phyloP scores from a whole-genome alignment of 768 basidiomycete species.

The Collybia nuda region DNA sequence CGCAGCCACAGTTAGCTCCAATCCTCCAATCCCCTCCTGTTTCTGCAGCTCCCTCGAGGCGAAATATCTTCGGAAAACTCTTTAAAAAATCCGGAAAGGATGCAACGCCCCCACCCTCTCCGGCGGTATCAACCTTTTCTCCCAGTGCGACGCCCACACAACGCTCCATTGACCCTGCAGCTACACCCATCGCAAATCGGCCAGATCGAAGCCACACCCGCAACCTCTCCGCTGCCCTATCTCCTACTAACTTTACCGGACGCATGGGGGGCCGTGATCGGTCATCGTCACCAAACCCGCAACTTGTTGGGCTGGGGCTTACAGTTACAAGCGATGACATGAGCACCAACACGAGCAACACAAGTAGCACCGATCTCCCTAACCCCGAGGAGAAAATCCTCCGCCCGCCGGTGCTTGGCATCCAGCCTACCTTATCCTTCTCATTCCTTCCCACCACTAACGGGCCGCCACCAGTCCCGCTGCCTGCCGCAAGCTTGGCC shows the following conservation, averaged over 20 bases:
- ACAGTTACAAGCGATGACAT: slow-evolving; percentile 8
- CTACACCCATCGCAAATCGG: slow-evolving; percentile 10
- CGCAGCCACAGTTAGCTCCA: slow-evolving; percentile 3
- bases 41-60: slow-evolving; percentile 27
- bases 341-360: slow-evolving; percentile 3
- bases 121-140: slow-evolving; percentile 24
- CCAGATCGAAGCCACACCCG: slow-evolving; percentile 12
- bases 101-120: slow-evolving; percentile 24
- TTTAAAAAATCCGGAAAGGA: slow-evolving; percentile 53
- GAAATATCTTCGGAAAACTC: slow-evolving; percentile 69
- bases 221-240: slow-evolving; percentile 10
- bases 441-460: slow-evolving; percentile 25
- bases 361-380: background rate
- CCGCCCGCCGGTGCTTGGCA: slow-evolving; percentile 55
- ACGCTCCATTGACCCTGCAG: slow-evolving; percentile 6
- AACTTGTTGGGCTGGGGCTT: slow-evolving; percentile 11
- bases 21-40: slow-evolving; percentile 6
- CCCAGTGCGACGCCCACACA: slow-evolving; percentile 8
- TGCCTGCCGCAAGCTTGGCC: slow-evolving; percentile 3
- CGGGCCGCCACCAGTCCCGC: slow-evolving; percentile 12
- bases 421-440: slow-evolving; percentile 64
- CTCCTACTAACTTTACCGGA: slow-evolving; percentile 3
- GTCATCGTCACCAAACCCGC: slow-evolving; percentile 18
- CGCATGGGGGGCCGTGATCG: slow-evolving; percentile 11
- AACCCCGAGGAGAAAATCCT: slow-evolving; percentile 14